Conservation (phyloP, 2,329 filamentous ascomycete genomes). For the Phaeosphaeriaceae sp. region DNA sequence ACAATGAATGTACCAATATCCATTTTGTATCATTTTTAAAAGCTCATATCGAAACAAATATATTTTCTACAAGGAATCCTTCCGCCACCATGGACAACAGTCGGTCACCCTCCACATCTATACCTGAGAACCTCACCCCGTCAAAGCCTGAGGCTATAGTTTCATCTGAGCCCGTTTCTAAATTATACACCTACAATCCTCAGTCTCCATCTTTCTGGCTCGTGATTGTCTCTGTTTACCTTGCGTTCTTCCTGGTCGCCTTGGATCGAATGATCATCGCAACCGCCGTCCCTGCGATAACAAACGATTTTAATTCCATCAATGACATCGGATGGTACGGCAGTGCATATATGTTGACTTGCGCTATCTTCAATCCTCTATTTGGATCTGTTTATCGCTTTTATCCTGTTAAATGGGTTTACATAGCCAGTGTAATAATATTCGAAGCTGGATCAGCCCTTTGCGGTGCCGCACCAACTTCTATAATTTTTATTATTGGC, state of each 20-base stretch:
- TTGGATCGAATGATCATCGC: constrained; percentile 30
- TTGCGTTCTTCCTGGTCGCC: constrained; percentile 34
- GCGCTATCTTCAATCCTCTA: constrained; percentile 54
- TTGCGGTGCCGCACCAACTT: constrained; percentile 51
- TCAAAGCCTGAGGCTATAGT: background rate
- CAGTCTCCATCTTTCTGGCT: constrained; percentile 32
- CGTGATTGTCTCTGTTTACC: constrained; percentile 30
- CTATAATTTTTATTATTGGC: constrained; percentile 54
- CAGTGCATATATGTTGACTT: constrained; percentile 53
- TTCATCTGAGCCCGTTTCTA: background rate
- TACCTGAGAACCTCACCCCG: background rate
- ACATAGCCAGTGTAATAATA: constrained; percentile 46
- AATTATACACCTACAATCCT: constrained; percentile 19
- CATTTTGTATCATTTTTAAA: too few relatives aligned
- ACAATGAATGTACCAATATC: too few relatives aligned
- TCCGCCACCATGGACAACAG: too few relatives aligned
- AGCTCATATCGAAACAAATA: too few relatives aligned
- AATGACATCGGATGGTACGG: constrained; percentile 40
- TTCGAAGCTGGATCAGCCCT: constrained; percentile 54
- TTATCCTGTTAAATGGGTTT: constrained; percentile 49
- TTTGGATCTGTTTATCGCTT: constrained; percentile 57
- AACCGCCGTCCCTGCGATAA: constrained; percentile 36
- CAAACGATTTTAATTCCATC: constrained; percentile 34
- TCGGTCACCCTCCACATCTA: background rate
- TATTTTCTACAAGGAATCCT: background rate